Evolutionary conservation across 257 asterid genomes (phyloP).

Genomic region (Anisodus tanguticus): DNA sequence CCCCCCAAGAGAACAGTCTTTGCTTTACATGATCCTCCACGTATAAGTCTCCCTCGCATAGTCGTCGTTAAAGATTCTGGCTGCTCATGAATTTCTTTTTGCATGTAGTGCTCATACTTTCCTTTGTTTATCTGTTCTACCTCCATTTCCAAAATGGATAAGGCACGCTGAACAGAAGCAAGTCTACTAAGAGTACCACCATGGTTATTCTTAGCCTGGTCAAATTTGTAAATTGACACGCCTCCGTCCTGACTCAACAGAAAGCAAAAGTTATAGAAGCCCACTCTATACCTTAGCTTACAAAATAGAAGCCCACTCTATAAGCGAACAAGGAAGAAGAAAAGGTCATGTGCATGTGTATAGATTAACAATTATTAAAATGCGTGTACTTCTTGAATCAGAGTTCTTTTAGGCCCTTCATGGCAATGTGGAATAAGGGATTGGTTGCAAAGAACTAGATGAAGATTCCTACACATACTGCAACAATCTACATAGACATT

Average conservation of each 20-base stretch:
- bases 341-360: neutral
- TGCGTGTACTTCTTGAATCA: neutral
- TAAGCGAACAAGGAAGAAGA: neutral
- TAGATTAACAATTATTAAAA: neutral
- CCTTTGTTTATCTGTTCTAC: constrained; percentile 98
- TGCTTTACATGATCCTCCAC: constrained; percentile 89
- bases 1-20: constrained; percentile 96
- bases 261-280: constrained; percentile 21
- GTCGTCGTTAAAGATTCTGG: constrained; percentile 93
- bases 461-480: neutral
- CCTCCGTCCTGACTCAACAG: constrained; percentile 77
- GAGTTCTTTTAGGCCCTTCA: neutral
- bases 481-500: neutral
- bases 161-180: constrained; percentile 91
- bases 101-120: constrained; percentile 94
- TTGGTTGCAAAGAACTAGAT: neutral
- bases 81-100: constrained; percentile 98
- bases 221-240: constrained; percentile 82
- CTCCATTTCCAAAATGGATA: constrained; percentile 94
- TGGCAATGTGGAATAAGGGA: neutral
- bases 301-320: neutral
- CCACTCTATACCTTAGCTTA: neutral
- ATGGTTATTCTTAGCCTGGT: constrained; percentile 56
- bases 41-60: constrained; percentile 95
- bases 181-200: constrained; percentile 65